These are phyloP conservation scores for Mycena galopus DNA, from an alignment of 768 basidiomycete genomes.

Conservation along the genomic window DNA sequence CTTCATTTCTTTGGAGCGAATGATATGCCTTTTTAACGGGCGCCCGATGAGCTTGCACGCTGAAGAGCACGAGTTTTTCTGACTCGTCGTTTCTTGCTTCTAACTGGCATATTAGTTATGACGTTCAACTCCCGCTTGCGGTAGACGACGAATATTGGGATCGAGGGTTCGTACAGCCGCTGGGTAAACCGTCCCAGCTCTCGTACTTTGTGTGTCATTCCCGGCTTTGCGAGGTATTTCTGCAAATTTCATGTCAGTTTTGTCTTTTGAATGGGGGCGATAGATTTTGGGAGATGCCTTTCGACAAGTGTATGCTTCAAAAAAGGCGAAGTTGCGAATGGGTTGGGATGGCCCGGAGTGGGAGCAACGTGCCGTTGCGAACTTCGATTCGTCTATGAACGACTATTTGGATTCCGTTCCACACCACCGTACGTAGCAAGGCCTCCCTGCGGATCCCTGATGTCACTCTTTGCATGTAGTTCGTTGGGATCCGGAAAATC, in stretches of 20 bases:
- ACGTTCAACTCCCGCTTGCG: constrained; percentile 72
- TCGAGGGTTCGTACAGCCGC: constrained; percentile 71
- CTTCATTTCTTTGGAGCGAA: constrained; percentile 48
- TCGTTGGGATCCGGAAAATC: constrained; percentile 34
- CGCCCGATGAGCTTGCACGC: constrained; percentile 76
- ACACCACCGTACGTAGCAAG: constrained; percentile 57
- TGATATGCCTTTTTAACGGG: constrained; percentile 64
- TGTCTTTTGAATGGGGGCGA: neutral
- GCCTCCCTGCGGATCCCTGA: neutral
- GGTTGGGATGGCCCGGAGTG: constrained; percentile 66
- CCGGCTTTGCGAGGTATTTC: neutral
- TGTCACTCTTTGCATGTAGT: constrained; percentile 18
- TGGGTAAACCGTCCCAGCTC: constrained; percentile 65
- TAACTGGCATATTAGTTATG: constrained; percentile 59
- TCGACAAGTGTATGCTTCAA: constrained; percentile 65
- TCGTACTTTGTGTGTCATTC: constrained; percentile 64
- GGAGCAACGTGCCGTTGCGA: constrained; percentile 67
- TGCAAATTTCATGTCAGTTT: too few relatives aligned
- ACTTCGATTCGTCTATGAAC: constrained; percentile 71
- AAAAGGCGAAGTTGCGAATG: constrained; percentile 52
- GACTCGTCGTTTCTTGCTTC: neutral
- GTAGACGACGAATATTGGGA: too few relatives aligned
- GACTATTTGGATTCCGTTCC: constrained; percentile 73
- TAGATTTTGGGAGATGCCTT: constrained; percentile 69
- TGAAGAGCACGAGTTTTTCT: constrained; percentile 64